Conservation (phyloP, 2,329 filamentous ascomycete genomes). For the Coccinonectria pachysandricola region DNA sequence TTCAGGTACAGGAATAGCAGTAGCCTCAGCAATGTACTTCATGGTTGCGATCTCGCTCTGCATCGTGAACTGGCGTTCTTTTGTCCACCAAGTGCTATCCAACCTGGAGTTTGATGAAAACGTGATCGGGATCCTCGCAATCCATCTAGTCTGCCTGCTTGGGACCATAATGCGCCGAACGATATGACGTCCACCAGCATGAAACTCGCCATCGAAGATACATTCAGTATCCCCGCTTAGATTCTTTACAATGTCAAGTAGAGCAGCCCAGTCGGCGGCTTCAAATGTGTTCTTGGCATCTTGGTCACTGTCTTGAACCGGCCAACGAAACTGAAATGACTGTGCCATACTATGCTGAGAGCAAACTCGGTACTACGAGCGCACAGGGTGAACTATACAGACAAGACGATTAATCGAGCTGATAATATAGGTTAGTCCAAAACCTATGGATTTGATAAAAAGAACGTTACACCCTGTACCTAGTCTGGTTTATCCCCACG, state of each 20-base stretch:
- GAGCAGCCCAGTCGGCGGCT: background rate
- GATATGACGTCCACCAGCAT: background rate
- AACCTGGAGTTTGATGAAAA: background rate
- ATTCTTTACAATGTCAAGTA: background rate
- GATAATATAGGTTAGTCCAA: no score
- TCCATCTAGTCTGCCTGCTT: background rate
- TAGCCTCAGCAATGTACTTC: background rate
- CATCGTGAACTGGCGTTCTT: background rate
- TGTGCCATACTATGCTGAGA: no score
- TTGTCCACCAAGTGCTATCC: background rate
- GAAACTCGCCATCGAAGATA: background rate
- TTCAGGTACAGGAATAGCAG: background rate
- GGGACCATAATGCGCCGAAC: background rate
- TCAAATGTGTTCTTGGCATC: no score
- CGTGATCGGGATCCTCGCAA: no score
- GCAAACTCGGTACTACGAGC: no score
- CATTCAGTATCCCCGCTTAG: background rate
- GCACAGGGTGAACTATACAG: no score
- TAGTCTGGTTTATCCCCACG: no score
- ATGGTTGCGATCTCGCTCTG: background rate
- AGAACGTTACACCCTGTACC: no score
- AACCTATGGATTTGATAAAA: no score
- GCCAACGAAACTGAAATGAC: no score
- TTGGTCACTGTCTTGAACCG: no score
- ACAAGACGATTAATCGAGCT: no score